Percentiles rank a stretch among this genome's conserved stretches.
phyloP scores from a whole-genome alignment of 495 filamentous ascomycete genomes.

The Aspergillus campestris region DNA sequence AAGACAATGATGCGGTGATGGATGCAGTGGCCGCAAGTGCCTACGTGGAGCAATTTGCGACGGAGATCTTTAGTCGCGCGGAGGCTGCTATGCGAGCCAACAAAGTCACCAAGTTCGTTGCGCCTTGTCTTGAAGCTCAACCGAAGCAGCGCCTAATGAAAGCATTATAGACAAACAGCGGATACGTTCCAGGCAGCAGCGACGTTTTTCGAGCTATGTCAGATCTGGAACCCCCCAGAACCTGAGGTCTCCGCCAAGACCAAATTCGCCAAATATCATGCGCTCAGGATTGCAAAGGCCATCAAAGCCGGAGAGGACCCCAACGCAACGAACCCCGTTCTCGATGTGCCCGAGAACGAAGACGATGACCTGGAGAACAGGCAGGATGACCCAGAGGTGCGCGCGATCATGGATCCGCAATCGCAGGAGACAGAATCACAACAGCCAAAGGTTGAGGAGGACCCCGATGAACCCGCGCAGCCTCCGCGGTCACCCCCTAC shows the following conservation, averaged over 20 bases:
- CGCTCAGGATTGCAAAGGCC: conserved; percentile 80
- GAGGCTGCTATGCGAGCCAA: conserved; percentile 74
- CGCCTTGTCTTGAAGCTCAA: not conserved
- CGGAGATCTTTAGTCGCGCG: conserved; percentile 77
- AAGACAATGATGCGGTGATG: conserved; percentile 60
- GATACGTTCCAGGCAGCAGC: conserved; percentile 88
- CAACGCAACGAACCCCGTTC: conserved; percentile 76
- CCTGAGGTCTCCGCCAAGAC: conserved; percentile 75
- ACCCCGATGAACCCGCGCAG: conserved; percentile 42
- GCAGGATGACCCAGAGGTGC: conserved; percentile 32
- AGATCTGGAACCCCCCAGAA: conserved; percentile 72
- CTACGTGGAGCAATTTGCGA: conserved; percentile 88
- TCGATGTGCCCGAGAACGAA: conserved; percentile 29
- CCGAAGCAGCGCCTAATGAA: conserved; percentile 9
- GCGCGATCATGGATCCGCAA: conserved; percentile 33
- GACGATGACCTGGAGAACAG: conserved; percentile 5
- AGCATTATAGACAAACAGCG: conserved; percentile 64
- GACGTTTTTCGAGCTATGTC: conserved; percentile 80
- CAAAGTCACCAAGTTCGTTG: conserved; percentile 68
- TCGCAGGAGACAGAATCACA: conserved; percentile 28
- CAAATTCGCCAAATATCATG: conserved; percentile 95
- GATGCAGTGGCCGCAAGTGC: conserved; percentile 81
- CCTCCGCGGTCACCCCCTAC: conserved; percentile 41
- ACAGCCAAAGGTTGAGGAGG: conserved; percentile 52
- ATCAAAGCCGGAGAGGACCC: conserved; percentile 88